Percentiles rank a stretch among this genome's conserved stretches.
These are phyloP conservation scores for Ophiobolus disseminans DNA, from an alignment of 2,329 filamentous ascomycete species.

Conservation along the genomic window DNA sequence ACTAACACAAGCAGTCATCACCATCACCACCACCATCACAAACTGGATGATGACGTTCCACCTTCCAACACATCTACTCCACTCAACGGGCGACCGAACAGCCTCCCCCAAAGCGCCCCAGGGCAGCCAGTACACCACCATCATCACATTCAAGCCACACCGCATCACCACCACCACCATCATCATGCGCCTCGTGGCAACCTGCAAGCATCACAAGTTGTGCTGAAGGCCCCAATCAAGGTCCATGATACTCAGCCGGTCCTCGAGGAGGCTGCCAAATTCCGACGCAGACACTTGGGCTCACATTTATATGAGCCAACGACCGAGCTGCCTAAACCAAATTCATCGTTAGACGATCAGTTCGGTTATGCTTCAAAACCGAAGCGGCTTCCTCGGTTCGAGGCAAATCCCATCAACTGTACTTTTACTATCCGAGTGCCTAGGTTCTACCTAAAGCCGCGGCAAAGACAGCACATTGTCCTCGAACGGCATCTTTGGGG, in stretches of 20 bases:
- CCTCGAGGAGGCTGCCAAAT: conserved; percentile 72
- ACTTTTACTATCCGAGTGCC: conserved; percentile 89
- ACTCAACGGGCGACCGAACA: conserved; percentile 34
- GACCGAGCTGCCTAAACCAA: conserved; percentile 58
- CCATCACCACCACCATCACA: conserved; percentile 64
- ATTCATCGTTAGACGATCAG: conserved; percentile 57
- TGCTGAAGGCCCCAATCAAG: conserved; percentile 67
- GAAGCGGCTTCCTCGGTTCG: conserved; percentile 76
- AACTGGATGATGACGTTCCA: conserved; percentile 58
- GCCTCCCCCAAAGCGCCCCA: conserved; percentile 40
- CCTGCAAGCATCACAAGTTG: conserved; percentile 31
- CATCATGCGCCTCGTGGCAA: conserved; percentile 37
- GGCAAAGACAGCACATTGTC: conserved; percentile 83
- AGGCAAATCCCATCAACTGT: conserved; percentile 79
- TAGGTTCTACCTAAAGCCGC: conserved; percentile 73
- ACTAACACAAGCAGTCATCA: conserved; percentile 55
- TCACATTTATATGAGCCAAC: conserved; percentile 80
- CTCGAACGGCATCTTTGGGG: conserved; percentile 85
- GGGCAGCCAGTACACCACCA: conserved; percentile 43
- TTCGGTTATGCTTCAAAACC: conserved; percentile 68
- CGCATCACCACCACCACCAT: conserved; percentile 44
- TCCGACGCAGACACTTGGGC: conserved; percentile 81
- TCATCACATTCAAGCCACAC: conserved; percentile 49
- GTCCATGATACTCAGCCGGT: conserved; percentile 65
- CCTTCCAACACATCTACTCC: conserved; percentile 23